These are phyloP conservation scores for Solanum chmielewskii DNA, from an alignment of 257 asterid genomes.

Conservation along the genomic window DNA sequence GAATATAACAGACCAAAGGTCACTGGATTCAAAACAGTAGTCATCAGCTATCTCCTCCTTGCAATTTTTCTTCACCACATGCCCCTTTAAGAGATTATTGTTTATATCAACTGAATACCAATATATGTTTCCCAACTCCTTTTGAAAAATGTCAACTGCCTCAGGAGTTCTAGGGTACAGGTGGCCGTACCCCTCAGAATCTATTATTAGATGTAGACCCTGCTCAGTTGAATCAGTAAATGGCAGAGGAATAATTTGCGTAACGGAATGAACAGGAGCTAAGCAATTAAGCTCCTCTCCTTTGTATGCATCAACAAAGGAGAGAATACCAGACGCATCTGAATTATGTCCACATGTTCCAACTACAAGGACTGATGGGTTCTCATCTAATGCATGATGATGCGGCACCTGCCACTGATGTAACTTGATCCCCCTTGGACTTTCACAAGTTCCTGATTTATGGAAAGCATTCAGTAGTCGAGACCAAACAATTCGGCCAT, in stretches of 20 bases:
- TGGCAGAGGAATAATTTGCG: slow-evolving; percentile 67
- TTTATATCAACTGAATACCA: slow-evolving; percentile 82
- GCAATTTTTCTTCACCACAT: slow-evolving; percentile 47
- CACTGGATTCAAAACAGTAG: slow-evolving; percentile 55
- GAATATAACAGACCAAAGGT: slow-evolving; percentile 76
- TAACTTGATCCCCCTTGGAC: slow-evolving; percentile 63
- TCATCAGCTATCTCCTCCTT: slow-evolving; percentile 42
- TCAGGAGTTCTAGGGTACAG: slow-evolving; percentile 79
- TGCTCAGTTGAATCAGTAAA: slow-evolving; percentile 82
- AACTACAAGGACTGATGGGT: slow-evolving; percentile 84
- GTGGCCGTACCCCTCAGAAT: slow-evolving; percentile 51
- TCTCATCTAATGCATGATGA: slow-evolving; percentile 93
- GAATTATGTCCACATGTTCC: slow-evolving; percentile 66
- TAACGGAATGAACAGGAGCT: slow-evolving; percentile 63
- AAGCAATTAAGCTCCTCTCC: slow-evolving; percentile 64
- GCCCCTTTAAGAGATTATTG: slow-evolving; percentile 64
- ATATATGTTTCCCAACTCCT: slow-evolving; percentile 59
- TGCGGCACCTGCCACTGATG: slow-evolving; percentile 98
- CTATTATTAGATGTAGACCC: slow-evolving; percentile 72
- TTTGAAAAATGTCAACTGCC: slow-evolving; percentile 62
- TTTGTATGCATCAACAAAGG: slow-evolving; percentile 72
- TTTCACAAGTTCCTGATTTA: slow-evolving; percentile 56
- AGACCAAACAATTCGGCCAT: slow-evolving; percentile 68
- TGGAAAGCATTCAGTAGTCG: slow-evolving; percentile 29
- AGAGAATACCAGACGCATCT: slow-evolving; percentile 69